These are phyloP conservation scores for Articulospora tetracladia DNA, from an alignment of 495 filamentous ascomycete species.

Conservation along the genomic window DNA sequence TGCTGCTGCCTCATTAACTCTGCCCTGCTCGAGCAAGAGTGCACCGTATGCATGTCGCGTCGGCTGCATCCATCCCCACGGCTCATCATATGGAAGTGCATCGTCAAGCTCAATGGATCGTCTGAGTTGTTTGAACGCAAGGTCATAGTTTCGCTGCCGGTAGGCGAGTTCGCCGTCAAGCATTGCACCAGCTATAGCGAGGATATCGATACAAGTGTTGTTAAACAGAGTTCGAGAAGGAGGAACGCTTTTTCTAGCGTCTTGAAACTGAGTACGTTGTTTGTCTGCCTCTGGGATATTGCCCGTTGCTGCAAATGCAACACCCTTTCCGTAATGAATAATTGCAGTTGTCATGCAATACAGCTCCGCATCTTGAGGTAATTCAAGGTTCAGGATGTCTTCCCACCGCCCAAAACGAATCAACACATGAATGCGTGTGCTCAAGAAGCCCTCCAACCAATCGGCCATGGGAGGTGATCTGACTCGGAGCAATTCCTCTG, in stretches of 20 bases:
- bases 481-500: conserved; percentile 56
- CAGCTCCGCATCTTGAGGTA: conserved; percentile 47
- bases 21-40: conserved; percentile 57
- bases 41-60: conserved; percentile 63
- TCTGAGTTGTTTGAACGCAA: conserved; percentile 51
- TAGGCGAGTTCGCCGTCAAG: conserved; percentile 67
- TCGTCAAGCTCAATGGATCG: conserved; percentile 51
- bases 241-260: conserved; percentile 42
- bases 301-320: conserved; percentile 55
- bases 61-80: conserved; percentile 70
- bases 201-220: conserved; percentile 57
- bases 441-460: conserved; percentile 64
- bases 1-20: conserved; percentile 46
- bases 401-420: conserved; percentile 65
- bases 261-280: conserved; percentile 40
- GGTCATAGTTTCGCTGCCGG: conserved; percentile 48
- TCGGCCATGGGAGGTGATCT: conserved; percentile 67
- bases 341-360: conserved; percentile 63
- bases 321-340: conserved; percentile 59
- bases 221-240: conserved; percentile 58
- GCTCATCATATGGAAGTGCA: conserved; percentile 59
- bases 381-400: conserved; percentile 44
- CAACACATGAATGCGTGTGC: conserved; percentile 58
- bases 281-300: conserved; percentile 41
- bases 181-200: conserved; percentile 57